These are phyloP conservation scores for Dactylellina parvicollis DNA, from an alignment of 2,329 filamentous ascomycete genomes.

Conservation along the genomic window DNA sequence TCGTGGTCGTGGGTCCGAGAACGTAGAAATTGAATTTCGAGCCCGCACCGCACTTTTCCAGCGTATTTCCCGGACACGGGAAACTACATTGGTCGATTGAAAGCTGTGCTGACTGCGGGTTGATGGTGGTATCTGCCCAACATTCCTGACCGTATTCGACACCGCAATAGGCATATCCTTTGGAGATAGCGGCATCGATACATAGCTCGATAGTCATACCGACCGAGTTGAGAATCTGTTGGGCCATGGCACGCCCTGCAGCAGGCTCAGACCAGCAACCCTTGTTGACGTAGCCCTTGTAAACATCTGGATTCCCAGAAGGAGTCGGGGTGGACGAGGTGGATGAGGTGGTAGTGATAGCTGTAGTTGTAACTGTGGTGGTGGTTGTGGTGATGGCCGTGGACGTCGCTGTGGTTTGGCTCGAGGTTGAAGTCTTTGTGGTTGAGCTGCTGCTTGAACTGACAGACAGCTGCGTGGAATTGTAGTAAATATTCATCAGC, in stretches of 20 bases:
- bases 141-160: slow-evolving; percentile 57
- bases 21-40: slow-evolving; percentile 61
- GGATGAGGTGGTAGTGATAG: slow-evolving; percentile 32
- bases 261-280: slow-evolving; percentile 8
- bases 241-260: background rate
- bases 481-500: slow-evolving; percentile 30
- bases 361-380: slow-evolving; percentile 22
- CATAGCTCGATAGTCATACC: slow-evolving; percentile 51
- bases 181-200: slow-evolving; percentile 46
- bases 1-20: background rate
- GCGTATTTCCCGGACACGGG: slow-evolving; percentile 61
- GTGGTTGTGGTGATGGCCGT: slow-evolving; percentile 18
- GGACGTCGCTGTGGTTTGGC: slow-evolving; percentile 58
- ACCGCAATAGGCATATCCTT: slow-evolving; percentile 59
- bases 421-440: slow-evolving; percentile 4
- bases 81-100: slow-evolving; percentile 49
- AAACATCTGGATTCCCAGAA: slow-evolving; percentile 5
- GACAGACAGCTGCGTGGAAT: slow-evolving; percentile 55
- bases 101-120: slow-evolving; percentile 17
- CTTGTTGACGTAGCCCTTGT: slow-evolving; percentile 1
- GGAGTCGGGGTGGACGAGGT: slow-evolving; percentile 41
- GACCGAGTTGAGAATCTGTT: background rate
- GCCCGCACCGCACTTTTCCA: slow-evolving; percentile 62
- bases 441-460: slow-evolving; percentile 56
- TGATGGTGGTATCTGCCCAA: slow-evolving; percentile 57